Evolutionary conservation across 345 rosid species (phyloP), one percentile per base, ranked within the genome.

Genomic region (Lepidium africanum): DNA sequence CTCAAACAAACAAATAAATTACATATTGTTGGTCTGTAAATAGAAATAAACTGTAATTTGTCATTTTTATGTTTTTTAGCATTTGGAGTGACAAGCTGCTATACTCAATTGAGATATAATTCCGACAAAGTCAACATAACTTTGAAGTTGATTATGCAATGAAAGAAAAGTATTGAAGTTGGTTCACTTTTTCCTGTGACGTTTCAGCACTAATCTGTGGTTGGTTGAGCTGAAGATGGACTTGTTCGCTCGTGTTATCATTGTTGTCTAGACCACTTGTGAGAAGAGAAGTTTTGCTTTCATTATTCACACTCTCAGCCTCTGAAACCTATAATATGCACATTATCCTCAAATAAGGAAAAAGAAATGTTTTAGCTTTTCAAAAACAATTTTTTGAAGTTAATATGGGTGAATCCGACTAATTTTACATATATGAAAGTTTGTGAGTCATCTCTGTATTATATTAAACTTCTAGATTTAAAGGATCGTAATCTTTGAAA

Each of bases 171-270:
- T 85, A 89, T 90, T 89, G 81, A 79, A 84, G 39, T 37, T 86
- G 83, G 71, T 83, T 81, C 51, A 85, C 78, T 60, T 74, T 81
- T 10, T 79, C 17, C 27, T 81, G 81, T 40, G 32, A 27, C 0
- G 79, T 70, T 59, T 69, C 81, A 67, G 79, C 82, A 61, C 85
- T n/a, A 21, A 21, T 85, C 53, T 78, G 81, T 40, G 96, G 92
- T 81, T 85, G 96, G 78, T 91, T 86, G 70, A 85, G 96, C 80
- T 87, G 96, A 82, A 92, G 98, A 65, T 81, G 79, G 61, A 85
- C 82, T 52, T 82, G 90, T 63, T 70, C 82, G 61, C 73, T 75
- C 9, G 81, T 78, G 67, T 83, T 91, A 62, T 85, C 93, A 51
- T 55, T 84, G 41, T 51, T 72, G 62, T 59, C 74, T 58, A 69